A percentile compares a stretch with the other conserved stretches of the same genome.
Conservation (phyloP, 768 basidiomycete species). For the Baorangia bicolor region DNA sequence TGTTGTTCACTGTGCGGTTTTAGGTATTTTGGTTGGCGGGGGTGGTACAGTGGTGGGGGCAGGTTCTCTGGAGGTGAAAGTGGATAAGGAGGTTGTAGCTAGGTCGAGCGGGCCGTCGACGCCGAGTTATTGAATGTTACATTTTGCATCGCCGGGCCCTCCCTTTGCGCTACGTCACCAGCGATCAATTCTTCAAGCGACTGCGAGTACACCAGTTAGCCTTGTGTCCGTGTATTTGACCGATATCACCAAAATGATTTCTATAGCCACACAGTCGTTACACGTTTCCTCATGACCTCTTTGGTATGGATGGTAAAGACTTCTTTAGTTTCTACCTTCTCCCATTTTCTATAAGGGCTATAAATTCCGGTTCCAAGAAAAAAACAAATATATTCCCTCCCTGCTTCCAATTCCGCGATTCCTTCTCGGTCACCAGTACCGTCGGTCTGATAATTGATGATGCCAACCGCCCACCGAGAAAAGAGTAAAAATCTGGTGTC, state of each 20-base stretch:
- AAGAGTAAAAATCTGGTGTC: conserved; percentile 20
- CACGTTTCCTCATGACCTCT: conserved; percentile 10
- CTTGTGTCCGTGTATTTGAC: neutral
- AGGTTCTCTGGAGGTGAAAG: neutral
- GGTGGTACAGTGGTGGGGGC: neutral
- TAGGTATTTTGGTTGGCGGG: neutral
- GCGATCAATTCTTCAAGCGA: neutral
- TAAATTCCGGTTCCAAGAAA: conserved; percentile 23
- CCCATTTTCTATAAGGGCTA: conserved; percentile 19
- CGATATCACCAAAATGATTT: neutral
- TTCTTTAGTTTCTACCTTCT: conserved; percentile 18
- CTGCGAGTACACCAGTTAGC: neutral
- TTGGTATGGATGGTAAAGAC: conserved; percentile 19
- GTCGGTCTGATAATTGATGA: conserved; percentile 26
- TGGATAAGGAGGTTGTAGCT: neutral
- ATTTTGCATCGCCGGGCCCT: neutral
- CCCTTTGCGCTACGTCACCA: neutral
- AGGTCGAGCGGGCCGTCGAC: neutral
- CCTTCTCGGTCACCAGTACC: conserved; percentile 10
- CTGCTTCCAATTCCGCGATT: conserved; percentile 11
- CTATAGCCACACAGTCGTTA: conserved; percentile 22
- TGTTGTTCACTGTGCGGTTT: neutral
- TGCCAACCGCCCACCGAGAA: conserved; percentile 25
- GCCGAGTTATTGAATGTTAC: neutral
- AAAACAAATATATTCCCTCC: conserved; percentile 21